Conservation (phyloP, 2,329 filamentous ascomycete species). For the Bipolaris zeicola region DNA sequence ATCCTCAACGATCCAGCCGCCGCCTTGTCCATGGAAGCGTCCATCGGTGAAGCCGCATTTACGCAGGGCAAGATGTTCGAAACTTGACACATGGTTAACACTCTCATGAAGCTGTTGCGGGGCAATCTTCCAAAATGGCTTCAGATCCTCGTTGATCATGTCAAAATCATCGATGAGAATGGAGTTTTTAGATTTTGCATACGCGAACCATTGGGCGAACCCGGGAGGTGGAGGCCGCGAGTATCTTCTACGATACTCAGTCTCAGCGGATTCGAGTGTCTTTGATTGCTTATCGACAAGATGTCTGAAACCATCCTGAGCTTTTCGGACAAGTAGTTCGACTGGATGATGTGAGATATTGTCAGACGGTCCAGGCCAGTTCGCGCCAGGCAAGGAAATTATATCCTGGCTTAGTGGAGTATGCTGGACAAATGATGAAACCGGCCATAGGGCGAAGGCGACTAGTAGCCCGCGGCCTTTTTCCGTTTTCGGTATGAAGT, state of each 20-base stretch:
- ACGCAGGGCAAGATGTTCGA: slow-evolving; percentile 9
- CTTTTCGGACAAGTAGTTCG: not conserved
- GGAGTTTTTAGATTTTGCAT: slow-evolving; percentile 49
- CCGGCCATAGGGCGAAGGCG: slow-evolving; percentile 1
- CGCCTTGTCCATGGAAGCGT: slow-evolving; percentile 6
- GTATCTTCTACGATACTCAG: slow-evolving; percentile 56
- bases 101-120: slow-evolving; percentile 4
- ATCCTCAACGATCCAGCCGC: slow-evolving; percentile 9
- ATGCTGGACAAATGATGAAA: not conserved
- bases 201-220: slow-evolving; percentile 56
- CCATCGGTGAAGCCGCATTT: slow-evolving; percentile 11
- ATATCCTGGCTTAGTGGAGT: not conserved
- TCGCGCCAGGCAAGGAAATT: not conserved
- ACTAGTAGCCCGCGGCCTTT: not conserved
- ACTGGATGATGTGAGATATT: not conserved
- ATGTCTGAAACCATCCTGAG: slow-evolving; percentile 24
- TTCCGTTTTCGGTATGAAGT: slow-evolving; percentile 1
- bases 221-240: slow-evolving; percentile 53
- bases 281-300: slow-evolving; percentile 49
- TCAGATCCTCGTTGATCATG: slow-evolving; percentile 49
- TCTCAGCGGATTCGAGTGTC: slow-evolving; percentile 26
- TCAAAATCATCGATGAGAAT: slow-evolving; percentile 60
- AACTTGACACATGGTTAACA: slow-evolving; percentile 4
- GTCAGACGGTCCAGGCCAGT: not conserved
- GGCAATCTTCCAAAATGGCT: slow-evolving; percentile 49